Percentiles rank a stretch among this genome's conserved stretches.
phyloP scores from a whole-genome alignment of 345 rosid species.

The Rhizophora mangle region DNA sequence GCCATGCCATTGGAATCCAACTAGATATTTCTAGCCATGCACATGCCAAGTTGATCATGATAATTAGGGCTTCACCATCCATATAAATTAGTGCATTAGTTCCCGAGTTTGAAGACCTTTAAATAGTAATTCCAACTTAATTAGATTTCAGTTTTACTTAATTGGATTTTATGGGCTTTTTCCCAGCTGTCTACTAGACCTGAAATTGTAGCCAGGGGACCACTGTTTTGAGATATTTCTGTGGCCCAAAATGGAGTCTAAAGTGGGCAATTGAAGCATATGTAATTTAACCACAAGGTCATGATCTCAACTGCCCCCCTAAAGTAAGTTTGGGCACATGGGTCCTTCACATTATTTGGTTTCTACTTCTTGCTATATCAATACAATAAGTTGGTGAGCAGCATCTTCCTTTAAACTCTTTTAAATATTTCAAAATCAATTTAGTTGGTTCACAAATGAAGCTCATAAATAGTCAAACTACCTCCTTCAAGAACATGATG shows the following conservation, averaged over 20 bases:
- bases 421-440: background rate
- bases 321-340: conserved; percentile 5
- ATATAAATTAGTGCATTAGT: background rate
- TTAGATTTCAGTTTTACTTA: no score
- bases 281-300: background rate
- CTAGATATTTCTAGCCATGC: conserved; percentile 7
- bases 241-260: conserved; percentile 10
- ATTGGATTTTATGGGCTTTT: conserved; percentile 17
- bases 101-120: background rate
- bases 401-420: no score
- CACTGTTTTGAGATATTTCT: background rate
- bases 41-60: conserved; percentile 27
- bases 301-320: conserved; percentile 2
- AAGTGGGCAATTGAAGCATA: conserved; percentile 8
- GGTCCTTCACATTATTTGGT: background rate
- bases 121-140: no score
- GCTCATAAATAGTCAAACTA: conserved; percentile 14
- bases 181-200: conserved; percentile 20
- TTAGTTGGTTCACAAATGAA: conserved; percentile 17
- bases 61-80: conserved; percentile 4
- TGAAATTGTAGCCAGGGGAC: background rate
- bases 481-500: conserved; percentile 21
- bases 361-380: no score
- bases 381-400: no score
- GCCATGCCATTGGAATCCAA: no score